Evolutionary conservation across 805 yeast genomes (phyloP).

Genomic region (Myxozyma mucilagina): DNA sequence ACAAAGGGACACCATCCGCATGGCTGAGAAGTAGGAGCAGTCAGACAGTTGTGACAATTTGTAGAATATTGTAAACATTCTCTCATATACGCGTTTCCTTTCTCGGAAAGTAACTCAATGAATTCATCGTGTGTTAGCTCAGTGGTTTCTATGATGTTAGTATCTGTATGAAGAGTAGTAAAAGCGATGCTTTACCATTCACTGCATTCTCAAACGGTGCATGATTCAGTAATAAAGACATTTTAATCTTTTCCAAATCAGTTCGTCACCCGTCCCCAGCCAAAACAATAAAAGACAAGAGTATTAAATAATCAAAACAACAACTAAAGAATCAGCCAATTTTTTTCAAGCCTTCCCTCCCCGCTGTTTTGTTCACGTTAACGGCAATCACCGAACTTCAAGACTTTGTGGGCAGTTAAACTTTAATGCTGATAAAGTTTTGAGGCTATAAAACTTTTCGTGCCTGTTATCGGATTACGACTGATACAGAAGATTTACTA

Average conservation of each 20-base stretch:
- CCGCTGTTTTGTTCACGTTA: too few relatives aligned
- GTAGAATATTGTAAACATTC: constrained; percentile 13
- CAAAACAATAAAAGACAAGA: background rate
- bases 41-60: constrained; percentile 13
- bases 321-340: too few relatives aligned
- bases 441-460: too few relatives aligned
- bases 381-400: too few relatives aligned
- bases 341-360: too few relatives aligned
- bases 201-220: background rate
- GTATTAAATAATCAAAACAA: background rate
- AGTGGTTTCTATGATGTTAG: background rate
- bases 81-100: constrained; percentile 11
- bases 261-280: too few relatives aligned
- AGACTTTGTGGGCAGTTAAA: too few relatives aligned
- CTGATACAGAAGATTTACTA: too few relatives aligned
- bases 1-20: constrained; percentile 29
- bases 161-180: background rate
- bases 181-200: background rate
- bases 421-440: too few relatives aligned
- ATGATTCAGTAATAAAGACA: background rate
- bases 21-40: constrained; percentile 11
- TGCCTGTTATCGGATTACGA: too few relatives aligned
- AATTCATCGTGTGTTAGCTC: constrained; percentile 4
- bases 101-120: background rate
- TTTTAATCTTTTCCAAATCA: background rate